These are phyloP conservation scores for Fusarium nisikadoi DNA, from an alignment of 2,329 filamentous ascomycete genomes.

Conservation along the genomic window DNA sequence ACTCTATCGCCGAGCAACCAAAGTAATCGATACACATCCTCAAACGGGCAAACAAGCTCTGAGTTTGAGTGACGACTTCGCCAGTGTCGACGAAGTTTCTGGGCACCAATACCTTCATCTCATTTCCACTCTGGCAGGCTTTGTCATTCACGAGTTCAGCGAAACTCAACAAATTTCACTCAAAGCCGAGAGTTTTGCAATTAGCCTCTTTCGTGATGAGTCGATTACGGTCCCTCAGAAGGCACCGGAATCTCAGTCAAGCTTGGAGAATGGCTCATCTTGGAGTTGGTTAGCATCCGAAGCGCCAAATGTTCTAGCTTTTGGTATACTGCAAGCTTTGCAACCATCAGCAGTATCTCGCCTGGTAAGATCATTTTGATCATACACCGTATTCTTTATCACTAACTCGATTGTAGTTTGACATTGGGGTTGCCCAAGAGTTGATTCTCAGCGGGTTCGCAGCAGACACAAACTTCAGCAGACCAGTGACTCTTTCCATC, in stretches of 20 bases:
- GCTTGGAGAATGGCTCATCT: constrained; percentile 30
- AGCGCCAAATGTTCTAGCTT: constrained; percentile 49
- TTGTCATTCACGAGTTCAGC: constrained; percentile 51
- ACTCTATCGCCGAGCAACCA: constrained; percentile 56
- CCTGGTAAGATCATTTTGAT: constrained; percentile 46
- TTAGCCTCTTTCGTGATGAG: constrained; percentile 53
- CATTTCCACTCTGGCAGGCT: constrained; percentile 51
- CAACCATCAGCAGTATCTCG: constrained; percentile 48
- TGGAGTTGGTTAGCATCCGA: constrained; percentile 50
- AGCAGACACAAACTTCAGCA: constrained; percentile 26
- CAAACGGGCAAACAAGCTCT: constrained; percentile 39
- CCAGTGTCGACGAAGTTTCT: constrained; percentile 38
- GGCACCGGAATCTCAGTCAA: constrained; percentile 9
- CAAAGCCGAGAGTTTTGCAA: constrained; percentile 47
- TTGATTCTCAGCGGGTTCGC: constrained; percentile 46
- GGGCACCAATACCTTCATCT: constrained; percentile 52
- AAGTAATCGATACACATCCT: constrained; percentile 36
- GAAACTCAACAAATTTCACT: constrained; percentile 51
- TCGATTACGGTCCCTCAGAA: constrained; percentile 32
- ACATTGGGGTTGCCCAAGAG: constrained; percentile 50
- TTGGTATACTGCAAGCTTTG: constrained; percentile 53
- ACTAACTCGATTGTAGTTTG: constrained; percentile 47
- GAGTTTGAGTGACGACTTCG: constrained; percentile 49
- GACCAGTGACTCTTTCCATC: constrained; percentile 50
- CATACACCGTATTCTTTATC: not conserved